Conservation (phyloP, 345 rosid genomes). For the Bruguiera sexangula region DNA sequence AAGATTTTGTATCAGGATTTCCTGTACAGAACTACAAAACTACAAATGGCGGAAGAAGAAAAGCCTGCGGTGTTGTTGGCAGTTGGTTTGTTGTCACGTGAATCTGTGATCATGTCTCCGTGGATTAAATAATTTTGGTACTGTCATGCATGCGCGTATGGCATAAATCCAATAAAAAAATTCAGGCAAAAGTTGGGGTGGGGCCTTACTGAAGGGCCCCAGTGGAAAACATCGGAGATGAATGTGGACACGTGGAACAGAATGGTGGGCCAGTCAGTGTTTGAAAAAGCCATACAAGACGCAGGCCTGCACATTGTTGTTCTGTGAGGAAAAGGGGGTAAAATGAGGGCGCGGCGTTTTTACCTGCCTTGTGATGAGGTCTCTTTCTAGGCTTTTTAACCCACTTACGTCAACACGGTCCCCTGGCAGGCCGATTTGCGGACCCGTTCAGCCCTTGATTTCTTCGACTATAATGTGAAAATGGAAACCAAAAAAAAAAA, state of each 20-base stretch:
- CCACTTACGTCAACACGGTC: too few relatives aligned
- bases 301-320: not conserved
- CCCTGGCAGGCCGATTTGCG: too few relatives aligned
- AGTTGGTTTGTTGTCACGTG: constrained; percentile 11
- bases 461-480: too few relatives aligned
- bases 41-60: not conserved
- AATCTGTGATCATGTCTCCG: constrained; percentile 17
- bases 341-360: too few relatives aligned
- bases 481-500: too few relatives aligned
- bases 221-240: not conserved
- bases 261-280: not conserved
- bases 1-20: too few relatives aligned
- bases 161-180: not conserved
- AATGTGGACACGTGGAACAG: not conserved
- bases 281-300: not conserved
- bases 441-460: too few relatives aligned
- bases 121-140: not conserved
- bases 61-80: not conserved
- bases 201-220: not conserved
- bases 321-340: not conserved
- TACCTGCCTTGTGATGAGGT: too few relatives aligned
- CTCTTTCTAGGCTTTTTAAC: too few relatives aligned
- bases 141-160: too few relatives aligned
- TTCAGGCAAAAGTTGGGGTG: too few relatives aligned
- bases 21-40: not conserved